phyloP scores from a whole-genome alignment of 2,329 filamentous ascomycete species.

The Epichloe hybrida region DNA sequence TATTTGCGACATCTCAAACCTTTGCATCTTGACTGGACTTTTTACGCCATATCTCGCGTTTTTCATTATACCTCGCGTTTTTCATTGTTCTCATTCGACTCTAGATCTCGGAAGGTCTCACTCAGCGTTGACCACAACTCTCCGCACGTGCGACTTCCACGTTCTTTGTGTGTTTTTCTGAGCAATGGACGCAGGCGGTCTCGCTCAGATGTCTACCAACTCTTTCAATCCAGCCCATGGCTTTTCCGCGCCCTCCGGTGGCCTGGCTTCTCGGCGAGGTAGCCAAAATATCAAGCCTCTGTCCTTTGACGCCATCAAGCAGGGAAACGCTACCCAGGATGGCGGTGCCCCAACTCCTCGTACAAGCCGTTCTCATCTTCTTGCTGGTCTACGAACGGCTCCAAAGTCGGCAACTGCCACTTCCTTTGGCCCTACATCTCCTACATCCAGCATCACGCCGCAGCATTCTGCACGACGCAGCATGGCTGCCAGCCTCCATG shows the following conservation, averaged over 20 bases:
- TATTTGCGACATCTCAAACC: background rate
- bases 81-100: background rate
- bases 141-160: background rate
- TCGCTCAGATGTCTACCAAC: conserved; percentile 97
- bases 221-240: conserved; percentile 57
- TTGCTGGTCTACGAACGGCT: conserved; percentile 84
- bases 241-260: conserved; percentile 62
- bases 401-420: conserved; percentile 71
- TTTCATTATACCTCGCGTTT: background rate
- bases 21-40: background rate
- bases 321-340: conserved; percentile 54
- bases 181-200: conserved; percentile 90
- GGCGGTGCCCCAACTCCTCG: conserved; percentile 68
- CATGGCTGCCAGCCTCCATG: conserved; percentile 30
- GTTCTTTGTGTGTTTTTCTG: conserved; percentile 12
- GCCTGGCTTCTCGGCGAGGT: conserved; percentile 74
- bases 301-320: conserved; percentile 60
- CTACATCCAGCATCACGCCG: conserved; percentile 26
- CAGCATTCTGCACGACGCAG: conserved; percentile 32
- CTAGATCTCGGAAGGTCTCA: background rate
- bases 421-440: conserved; percentile 57
- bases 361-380: conserved; percentile 86
- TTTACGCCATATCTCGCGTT: background rate
- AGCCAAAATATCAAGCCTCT: conserved; percentile 83
- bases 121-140: background rate